Base-by-base conservation (phyloP, 2,329 filamentous ascomycete genomes). In the Fusarium nygamai region DNA sequence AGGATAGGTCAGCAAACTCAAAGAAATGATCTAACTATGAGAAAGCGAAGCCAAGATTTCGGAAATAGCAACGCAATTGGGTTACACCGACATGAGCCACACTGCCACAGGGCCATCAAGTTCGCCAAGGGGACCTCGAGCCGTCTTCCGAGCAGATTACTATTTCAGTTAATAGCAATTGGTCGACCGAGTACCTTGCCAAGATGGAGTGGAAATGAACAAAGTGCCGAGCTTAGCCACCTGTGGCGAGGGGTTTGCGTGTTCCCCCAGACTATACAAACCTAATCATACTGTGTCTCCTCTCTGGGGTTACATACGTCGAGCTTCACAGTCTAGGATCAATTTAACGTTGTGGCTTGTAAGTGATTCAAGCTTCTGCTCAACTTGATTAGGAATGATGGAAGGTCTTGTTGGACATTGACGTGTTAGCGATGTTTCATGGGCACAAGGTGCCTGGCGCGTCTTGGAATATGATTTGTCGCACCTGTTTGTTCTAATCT, bases 211-310 rank as follows among this genome's bases (percentile, higher is more conserved):
- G 22, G 29, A 64, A 69, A 53, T 50, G 56, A 70, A 59, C 29
- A 47, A 73, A 63, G 56, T 72, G 72, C 72, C 72, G 68, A 63
- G 72, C 69, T 66, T 69, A 78, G 74, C 76, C 76, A 78, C 76
- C 56, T 77, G 77, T 79, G 77, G 77, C 77, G 67, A 79, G 71
- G 77, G 76, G 77, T 75, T 79, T 79, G 77, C 77, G 77, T 69
- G 76, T 78, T 64, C 56, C 59, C 41, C 36, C 41, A 24, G 44
- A 41, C 50, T 56, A 29, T 19, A 29, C 51, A 53, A 27, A 36
- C 31, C 33, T 36, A 36, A 50, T 27, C 24, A 36, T 19, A 29
- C 34, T 66, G 63, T 72, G 57, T 69, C 60, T 70, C 38, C 27
- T 44, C 17, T 54, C 24, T 59, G 39, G 51, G 71, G 71, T 59